Evolutionary conservation across 208 protist species (phyloP).

Genomic region (Wallacemonas rigidus): DNA sequence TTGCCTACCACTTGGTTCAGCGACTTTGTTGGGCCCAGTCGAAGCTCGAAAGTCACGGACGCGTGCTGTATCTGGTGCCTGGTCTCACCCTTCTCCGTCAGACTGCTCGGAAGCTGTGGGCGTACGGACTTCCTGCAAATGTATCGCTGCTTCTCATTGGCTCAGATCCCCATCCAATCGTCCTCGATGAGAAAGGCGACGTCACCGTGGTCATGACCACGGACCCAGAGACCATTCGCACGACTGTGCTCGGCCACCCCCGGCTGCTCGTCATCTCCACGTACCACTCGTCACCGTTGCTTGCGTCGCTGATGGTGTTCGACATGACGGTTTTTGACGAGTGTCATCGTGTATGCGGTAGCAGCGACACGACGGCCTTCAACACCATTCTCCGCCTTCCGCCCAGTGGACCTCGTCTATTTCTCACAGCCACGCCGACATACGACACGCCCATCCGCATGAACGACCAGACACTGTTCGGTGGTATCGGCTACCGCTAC

Average conservation of each 20-base stretch:
- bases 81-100: slow-evolving; percentile 72
- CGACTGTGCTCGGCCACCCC: slow-evolving; percentile 33
- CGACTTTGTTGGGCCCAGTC: background rate
- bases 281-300: slow-evolving; percentile 76
- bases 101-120: slow-evolving; percentile 61
- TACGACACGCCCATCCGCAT: slow-evolving; percentile 84
- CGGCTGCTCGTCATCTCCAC: slow-evolving; percentile 62
- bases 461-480: slow-evolving; percentile 66
- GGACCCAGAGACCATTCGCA: slow-evolving; percentile 44
- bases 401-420: slow-evolving; percentile 47
- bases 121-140: slow-evolving; percentile 50
- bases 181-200: slow-evolving; percentile 23
- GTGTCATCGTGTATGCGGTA: slow-evolving; percentile 84
- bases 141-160: slow-evolving; percentile 66
- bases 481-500: slow-evolving; percentile 76
- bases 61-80: slow-evolving; percentile 75
- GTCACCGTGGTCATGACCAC: slow-evolving; percentile 58
- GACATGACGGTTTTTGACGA: slow-evolving; percentile 74
- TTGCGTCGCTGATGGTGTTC: slow-evolving; percentile 47
- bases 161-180: slow-evolving; percentile 44
- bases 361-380: slow-evolving; percentile 54
- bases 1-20: slow-evolving; percentile 64
- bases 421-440: slow-evolving; percentile 75
- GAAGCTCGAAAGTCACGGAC: background rate
- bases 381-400: slow-evolving; percentile 66